phyloP scores from a whole-genome alignment of 78 protist species.

The Dictyostelium purpureum region DNA sequence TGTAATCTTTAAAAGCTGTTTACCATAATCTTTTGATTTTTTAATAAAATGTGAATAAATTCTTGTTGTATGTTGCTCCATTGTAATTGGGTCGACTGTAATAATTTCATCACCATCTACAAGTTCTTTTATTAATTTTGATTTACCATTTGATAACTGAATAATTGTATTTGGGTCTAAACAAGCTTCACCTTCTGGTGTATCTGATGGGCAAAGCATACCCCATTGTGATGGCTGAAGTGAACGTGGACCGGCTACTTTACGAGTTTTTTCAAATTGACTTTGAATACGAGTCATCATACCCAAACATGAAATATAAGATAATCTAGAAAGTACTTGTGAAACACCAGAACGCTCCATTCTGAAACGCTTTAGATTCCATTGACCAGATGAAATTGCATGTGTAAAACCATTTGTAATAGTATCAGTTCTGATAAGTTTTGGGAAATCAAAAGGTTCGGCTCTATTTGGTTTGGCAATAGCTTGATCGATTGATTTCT shows the following conservation, averaged over 20 bases:
- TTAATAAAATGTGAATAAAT: constrained; percentile 22
- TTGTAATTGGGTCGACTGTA: constrained; percentile 2
- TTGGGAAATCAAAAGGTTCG: constrained; percentile 71
- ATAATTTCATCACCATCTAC: constrained; percentile 21
- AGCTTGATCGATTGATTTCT: constrained; percentile 36
- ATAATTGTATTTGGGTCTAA: neutral
- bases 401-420: constrained; percentile 95
- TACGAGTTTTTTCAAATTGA: constrained; percentile 97
- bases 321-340: constrained; percentile 98
- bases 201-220: constrained; percentile 99
- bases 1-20: neutral
- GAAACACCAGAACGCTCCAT: constrained; percentile 80
- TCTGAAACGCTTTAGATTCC: constrained; percentile 84
- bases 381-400: constrained; percentile 99
- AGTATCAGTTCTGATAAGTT: constrained; percentile 50
- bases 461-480: constrained; percentile 50
- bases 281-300: constrained; percentile 98
- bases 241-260: constrained; percentile 96
- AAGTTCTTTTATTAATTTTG: neutral
- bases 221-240: constrained; percentile 99
- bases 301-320: constrained; percentile 97
- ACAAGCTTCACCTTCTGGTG: constrained; percentile 97
- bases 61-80: neutral
- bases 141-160: neutral
- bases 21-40: neutral